phyloP scores from a whole-genome alignment of 2,329 filamentous ascomycete species.

The Calonectria hawksworthii region DNA sequence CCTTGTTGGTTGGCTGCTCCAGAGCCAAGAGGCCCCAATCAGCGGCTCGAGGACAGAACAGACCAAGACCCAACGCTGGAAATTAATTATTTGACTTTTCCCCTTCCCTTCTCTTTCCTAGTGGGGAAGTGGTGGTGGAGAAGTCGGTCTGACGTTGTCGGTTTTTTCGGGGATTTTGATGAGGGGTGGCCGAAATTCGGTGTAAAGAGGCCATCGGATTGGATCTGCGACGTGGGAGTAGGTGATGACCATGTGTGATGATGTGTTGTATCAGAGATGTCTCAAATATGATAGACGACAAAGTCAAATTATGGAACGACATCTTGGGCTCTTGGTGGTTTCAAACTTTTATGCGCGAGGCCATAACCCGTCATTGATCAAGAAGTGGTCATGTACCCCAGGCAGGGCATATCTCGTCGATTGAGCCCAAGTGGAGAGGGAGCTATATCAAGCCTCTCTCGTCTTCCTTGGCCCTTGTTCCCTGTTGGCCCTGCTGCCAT shows the following conservation, averaged over 20 bases:
- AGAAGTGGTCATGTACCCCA: not conserved
- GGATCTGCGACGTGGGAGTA: constrained; percentile 9
- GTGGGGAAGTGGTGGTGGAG: constrained; percentile 21
- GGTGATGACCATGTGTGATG: constrained; percentile 19
- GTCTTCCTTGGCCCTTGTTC: constrained; percentile 19
- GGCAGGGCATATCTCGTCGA: constrained; percentile 6
- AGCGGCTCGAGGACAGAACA: not conserved
- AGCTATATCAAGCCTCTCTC: constrained; percentile 7
- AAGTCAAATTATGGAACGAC: constrained; percentile 4
- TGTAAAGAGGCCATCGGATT: constrained; percentile 14
- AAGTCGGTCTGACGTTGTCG: constrained; percentile 26
- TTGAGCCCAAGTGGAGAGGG: not conserved
- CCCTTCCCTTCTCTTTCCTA: not conserved
- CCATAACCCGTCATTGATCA: constrained; percentile 2
- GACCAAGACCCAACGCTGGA: not conserved
- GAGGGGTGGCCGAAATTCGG: constrained; percentile 20
- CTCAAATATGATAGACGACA: not conserved
- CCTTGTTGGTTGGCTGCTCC: constrained; percentile 13
- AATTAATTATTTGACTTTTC: constrained; percentile 9
- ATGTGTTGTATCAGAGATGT: constrained; percentile 21
- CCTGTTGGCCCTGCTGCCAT: constrained; percentile 13
- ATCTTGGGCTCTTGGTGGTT: not conserved
- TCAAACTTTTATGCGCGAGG: not conserved
- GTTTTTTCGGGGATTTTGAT: constrained; percentile 13
- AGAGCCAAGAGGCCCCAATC: constrained; percentile 10